Conservation (phyloP, 805 yeast species). For the Barnettozyma salicaria region DNA sequence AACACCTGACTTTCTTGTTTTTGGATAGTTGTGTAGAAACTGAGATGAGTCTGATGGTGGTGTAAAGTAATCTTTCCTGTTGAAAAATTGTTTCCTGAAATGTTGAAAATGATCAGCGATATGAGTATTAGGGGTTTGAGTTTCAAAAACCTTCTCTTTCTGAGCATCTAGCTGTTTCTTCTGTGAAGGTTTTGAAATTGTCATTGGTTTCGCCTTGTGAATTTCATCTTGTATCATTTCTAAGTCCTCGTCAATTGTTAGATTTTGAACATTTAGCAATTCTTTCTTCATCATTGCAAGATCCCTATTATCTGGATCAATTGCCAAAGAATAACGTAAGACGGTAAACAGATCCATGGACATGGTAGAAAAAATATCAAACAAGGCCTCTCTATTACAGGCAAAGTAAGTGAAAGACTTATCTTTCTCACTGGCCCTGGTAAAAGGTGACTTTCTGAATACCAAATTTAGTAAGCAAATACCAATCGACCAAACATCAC, state of each 20-base stretch:
- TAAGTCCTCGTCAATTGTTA: conserved; percentile 80
- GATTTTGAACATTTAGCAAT: conserved; percentile 50
- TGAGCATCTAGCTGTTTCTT: too few species aligned
- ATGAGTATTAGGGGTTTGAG: conserved; percentile 51
- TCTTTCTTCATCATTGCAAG: conserved; percentile 55
- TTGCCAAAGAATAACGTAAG: conserved; percentile 65
- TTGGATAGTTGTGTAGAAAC: conserved; percentile 61
- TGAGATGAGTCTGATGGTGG: conserved; percentile 69
- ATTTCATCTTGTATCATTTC: conserved; percentile 38
- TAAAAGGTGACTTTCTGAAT: conserved; percentile 86
- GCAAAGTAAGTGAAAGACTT: conserved; percentile 82
- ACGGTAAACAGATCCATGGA: conserved; percentile 83
- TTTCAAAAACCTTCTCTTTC: conserved; percentile 49
- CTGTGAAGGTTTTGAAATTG: too few species aligned
- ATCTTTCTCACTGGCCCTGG: conserved; percentile 73
- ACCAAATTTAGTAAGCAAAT: conserved; percentile 75
- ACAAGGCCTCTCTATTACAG: conserved; percentile 78
- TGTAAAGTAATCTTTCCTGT: conserved; percentile 70
- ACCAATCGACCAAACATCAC: conserved; percentile 88
- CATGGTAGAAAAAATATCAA: conserved; percentile 88
- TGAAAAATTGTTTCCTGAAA: conserved; percentile 35
- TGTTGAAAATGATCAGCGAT: conserved; percentile 35
- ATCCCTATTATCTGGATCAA: conserved; percentile 84
- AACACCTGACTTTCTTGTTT: conserved; percentile 21
- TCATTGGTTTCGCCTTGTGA: conserved; percentile 19